Percentiles rank a stretch among this genome's conserved stretches.
Conservation (phyloP, 805 yeast species). For the Phaffomyces thermotolerans region DNA sequence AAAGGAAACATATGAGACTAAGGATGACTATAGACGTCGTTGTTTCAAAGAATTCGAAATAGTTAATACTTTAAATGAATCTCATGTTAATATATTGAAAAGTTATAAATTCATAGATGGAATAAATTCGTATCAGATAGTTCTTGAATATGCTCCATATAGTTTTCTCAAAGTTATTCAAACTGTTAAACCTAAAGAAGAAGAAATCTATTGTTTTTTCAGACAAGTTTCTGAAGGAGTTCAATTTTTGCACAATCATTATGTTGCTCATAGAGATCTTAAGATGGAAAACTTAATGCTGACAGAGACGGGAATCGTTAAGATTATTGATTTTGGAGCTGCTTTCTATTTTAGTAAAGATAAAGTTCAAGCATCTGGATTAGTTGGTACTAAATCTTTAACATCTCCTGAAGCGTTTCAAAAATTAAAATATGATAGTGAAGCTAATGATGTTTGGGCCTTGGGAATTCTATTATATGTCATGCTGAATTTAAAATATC, state of each 20-base stretch:
- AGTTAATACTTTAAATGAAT: constrained; percentile 49
- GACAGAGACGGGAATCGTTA: constrained; percentile 60
- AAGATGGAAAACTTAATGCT: constrained; percentile 91
- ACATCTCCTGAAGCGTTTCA: constrained; percentile 83
- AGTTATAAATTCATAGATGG: constrained; percentile 70
- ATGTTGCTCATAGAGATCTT: constrained; percentile 86
- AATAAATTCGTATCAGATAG: constrained; percentile 47
- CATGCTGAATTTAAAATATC: constrained; percentile 45
- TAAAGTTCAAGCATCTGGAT: constrained; percentile 61
- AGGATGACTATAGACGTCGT: constrained; percentile 59
- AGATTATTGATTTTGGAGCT: constrained; percentile 88
- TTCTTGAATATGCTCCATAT: constrained; percentile 85
- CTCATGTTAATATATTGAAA: constrained; percentile 67
- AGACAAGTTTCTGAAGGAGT: constrained; percentile 75
- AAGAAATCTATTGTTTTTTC: constrained; percentile 72
- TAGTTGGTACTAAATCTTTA: constrained; percentile 91
- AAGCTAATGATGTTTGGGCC: constrained; percentile 83
- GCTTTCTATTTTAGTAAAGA: constrained; percentile 59
- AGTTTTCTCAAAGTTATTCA: constrained; percentile 86
- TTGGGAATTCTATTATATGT: constrained; percentile 82
- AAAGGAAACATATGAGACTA: constrained; percentile 46
- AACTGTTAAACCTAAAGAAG: constrained; percentile 60
- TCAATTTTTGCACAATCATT: constrained; percentile 59
- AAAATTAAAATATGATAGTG: constrained; percentile 64
- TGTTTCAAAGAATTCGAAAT: constrained; percentile 73